A percentile compares a stretch with the other conserved stretches of the same genome.
phyloP scores from a whole-genome alignment of 2,329 filamentous ascomycete species.

The Fusarium staphyleae region DNA sequence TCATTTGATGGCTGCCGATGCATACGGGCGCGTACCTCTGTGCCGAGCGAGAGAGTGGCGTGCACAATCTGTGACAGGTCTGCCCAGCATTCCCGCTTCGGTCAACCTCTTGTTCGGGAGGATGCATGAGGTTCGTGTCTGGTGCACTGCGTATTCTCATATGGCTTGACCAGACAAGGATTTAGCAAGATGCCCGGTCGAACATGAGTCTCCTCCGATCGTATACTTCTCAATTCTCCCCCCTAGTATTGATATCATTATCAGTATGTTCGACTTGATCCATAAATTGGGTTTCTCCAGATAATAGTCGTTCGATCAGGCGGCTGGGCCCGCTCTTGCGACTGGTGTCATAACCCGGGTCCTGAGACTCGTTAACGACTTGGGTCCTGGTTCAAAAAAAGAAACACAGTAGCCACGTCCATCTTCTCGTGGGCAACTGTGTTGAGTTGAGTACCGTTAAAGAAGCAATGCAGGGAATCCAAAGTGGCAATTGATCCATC shows the following conservation, averaged over 20 bases:
- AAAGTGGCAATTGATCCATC: conserved; percentile 38
- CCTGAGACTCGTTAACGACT: conserved; percentile 1
- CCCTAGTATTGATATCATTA: conserved; percentile 7
- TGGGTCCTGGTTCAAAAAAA: conserved; percentile 6
- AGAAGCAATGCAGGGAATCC: conserved; percentile 33
- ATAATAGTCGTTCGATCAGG: conserved; percentile 24
- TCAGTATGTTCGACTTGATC: too few species aligned
- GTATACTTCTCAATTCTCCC: conserved; percentile 6
- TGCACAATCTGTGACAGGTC: background rate
- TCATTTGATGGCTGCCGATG: background rate
- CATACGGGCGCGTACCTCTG: background rate
- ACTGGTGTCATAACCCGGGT: conserved; percentile 7
- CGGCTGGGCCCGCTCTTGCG: conserved; percentile 14
- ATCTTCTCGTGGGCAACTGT: background rate
- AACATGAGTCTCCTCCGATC: background rate
- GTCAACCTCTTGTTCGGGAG: background rate
- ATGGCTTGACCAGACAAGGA: conserved; percentile 10
- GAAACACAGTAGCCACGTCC: conserved; percentile 14
- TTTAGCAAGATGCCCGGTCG: background rate
- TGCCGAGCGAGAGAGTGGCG: background rate
- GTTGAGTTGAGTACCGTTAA: conserved; percentile 8
- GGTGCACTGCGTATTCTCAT: too few species aligned
- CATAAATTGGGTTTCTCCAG: conserved; percentile 27
- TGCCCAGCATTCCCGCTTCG: background rate
- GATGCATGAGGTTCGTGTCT: background rate